Evolutionary conservation across 2,329 filamentous ascomycete species (phyloP), one percentile per base, ranked within the genome.

Genomic region (Cordyceps sp.): DNA sequence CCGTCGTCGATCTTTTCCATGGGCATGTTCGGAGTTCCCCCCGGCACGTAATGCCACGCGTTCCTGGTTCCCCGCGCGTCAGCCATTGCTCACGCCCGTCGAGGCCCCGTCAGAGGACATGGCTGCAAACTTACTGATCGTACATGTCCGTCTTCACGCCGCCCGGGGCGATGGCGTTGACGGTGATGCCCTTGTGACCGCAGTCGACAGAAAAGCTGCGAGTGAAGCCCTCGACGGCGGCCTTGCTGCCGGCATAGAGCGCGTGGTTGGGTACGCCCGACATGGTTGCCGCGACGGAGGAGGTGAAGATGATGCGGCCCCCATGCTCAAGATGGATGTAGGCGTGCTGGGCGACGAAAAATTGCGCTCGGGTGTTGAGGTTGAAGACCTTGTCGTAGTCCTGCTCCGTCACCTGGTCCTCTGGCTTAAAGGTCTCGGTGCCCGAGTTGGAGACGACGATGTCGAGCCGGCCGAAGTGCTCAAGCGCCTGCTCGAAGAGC

Each of bases 221-320:
- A 42, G 79, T 76, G 54, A 84, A 81, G 10, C 76, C 77, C 55
- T 83, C 79, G 37, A 84, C 75, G 24, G 79, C 73, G 43, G 77
- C 79, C 63, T 85, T 85, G 52, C 65, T 73, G 12, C 72, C 78
- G 16, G 78, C 78, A 62, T 85, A 85, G 30, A 85, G 64, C 12
- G 74, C 65, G 51, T 84, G 78, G 47, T 73, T 70, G 37, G 74
- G 73, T 14, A 84, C 8, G 74, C 31, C 68, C 74, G 29, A 18
- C 21, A 24, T 31, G 14, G 29, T 17, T 4, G 29, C 54, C 1
- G 76, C 77, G 52, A 82, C 82, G 36, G 69, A 77, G 20, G 67
- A 71, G 72, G 80, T 84, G 41, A 85, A 62, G 53, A 85, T 77
- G 43, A 84, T 60, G 27, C 78, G 66, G 30, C 78, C 78, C 35